Conservation (phyloP, 2,329 filamentous ascomycete species). For the Neospermospora avenae region DNA sequence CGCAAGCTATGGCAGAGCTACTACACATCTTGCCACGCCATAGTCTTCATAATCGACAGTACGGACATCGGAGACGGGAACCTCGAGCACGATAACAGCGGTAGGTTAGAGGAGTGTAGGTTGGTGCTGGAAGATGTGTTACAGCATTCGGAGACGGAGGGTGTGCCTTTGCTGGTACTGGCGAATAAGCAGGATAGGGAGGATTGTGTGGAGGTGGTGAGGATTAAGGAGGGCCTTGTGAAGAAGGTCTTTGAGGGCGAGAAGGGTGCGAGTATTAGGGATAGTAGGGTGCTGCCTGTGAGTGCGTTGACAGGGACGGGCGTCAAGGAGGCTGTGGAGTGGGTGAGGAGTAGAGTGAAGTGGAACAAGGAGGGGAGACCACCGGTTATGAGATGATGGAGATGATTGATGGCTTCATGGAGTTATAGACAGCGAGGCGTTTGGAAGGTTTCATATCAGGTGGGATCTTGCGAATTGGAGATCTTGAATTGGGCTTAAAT, state of each 20-base stretch:
- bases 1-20: constrained; percentile 94
- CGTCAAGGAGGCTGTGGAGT: constrained; percentile 94
- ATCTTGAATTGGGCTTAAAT: background rate
- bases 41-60: constrained; percentile 96
- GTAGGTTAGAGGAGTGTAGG: constrained; percentile 81
- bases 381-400: constrained; percentile 78
- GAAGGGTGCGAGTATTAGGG: constrained; percentile 79
- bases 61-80: constrained; percentile 82
- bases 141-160: constrained; percentile 81
- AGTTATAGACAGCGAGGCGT: constrained; percentile 27
- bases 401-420: background rate
- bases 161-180: constrained; percentile 85
- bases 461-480: background rate
- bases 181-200: constrained; percentile 98
- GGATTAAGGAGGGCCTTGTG: constrained; percentile 95
- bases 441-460: constrained; percentile 14
- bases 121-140: constrained; percentile 87
- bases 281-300: constrained; percentile 86
- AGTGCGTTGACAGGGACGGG: constrained; percentile 86
- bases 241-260: constrained; percentile 95
- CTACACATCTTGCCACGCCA: constrained; percentile 90
- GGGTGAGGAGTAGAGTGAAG: constrained; percentile 85
- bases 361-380: constrained; percentile 96
- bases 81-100: constrained; percentile 40
- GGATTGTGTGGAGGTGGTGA: constrained; percentile 94